Conservation (phyloP, 306 rosid species). For the Betula pendula region DNA sequence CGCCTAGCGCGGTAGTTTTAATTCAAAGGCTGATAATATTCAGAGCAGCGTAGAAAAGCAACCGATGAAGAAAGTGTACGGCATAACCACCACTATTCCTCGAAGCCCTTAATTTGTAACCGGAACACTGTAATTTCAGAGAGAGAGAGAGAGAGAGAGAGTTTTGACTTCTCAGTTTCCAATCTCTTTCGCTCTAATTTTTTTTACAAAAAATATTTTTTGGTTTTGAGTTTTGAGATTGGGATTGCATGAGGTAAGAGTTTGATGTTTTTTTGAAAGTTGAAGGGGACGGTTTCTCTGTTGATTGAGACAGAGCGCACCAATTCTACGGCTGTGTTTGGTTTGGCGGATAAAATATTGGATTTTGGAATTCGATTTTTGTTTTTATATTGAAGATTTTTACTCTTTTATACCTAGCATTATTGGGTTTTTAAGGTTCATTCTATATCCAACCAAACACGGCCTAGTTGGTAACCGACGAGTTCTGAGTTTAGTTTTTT, state of each 20-base stretch:
- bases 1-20: constrained; percentile 35
- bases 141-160: constrained; percentile 11
- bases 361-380: not conserved
- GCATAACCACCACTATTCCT: constrained; percentile 47
- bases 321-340: constrained; percentile 11
- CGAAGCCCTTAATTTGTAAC: constrained; percentile 7
- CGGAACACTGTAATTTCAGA: not conserved
- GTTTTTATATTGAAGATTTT: constrained; percentile 23
- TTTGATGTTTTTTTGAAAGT: not conserved
- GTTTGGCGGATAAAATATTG: constrained; percentile 13
- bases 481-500: constrained; percentile 14
- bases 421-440: not conserved
- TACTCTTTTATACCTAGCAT: not conserved
- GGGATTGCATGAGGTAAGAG: constrained; percentile 35
- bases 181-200: constrained; percentile 11
- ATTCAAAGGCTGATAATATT: constrained; percentile 27
- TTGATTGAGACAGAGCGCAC: not conserved
- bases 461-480: not conserved
- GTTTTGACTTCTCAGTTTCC: constrained; percentile 21
- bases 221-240: constrained; percentile 1
- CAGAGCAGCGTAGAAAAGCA: constrained; percentile 25
- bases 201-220: not conserved
- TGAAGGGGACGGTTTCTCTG: not conserved
- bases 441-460: not conserved
- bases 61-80: constrained; percentile 48